Evolutionary conservation across 495 filamentous ascomycete genomes (phyloP), one percentile per base, ranked within the genome.

Genomic region (Apiosordaria backusii): DNA sequence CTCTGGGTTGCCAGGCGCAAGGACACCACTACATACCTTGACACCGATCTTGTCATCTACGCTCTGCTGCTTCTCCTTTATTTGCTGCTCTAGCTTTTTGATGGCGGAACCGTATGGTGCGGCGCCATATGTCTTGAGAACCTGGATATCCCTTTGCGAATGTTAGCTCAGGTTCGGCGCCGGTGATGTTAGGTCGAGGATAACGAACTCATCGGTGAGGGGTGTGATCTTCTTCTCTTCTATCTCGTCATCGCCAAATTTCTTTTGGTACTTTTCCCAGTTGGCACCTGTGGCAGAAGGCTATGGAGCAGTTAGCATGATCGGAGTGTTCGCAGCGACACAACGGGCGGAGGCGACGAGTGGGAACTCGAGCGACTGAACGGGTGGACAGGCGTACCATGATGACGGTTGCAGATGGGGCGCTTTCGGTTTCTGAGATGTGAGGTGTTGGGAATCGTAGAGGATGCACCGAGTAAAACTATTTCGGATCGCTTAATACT

Each of bases 141-240:
- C 95, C 84, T 96, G 92, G 74, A 99, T 98, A 81, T 99, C 95
- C 79, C 94, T 98, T 74, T 64, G 27, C 52, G 21, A 10, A n/a
- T 60, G 75, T 81, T 64, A 82, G 77, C 68, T 67, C 52, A 35
- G 65, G 67, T 61, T 79, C 65, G 78, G 75, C 60, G 57, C 6
- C 50, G 26, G 50, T 24, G 10, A n/a, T 24, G 22, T 16, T 25
- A 50, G 21, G 4, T 27, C 18, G 63, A 55, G 50, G 61, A 54
- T 52, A 25, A 84, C 90, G 72, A 83, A 98, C 93, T 97, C 93
- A 83, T 97, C 95, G 69, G 93, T 87, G 45, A 99, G 83, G 66
- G 95, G 95, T 50, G 92, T 92, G 75, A 98, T 99, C 86, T 98
- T 99, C 90, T 99, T 99, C 85, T 99, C 95, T 75, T 93, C 91